Percentiles rank a stretch among this genome's conserved stretches.
These are phyloP conservation scores for Trametopsis cervina DNA, from an alignment of 768 basidiomycete species.

Conservation along the genomic window DNA sequence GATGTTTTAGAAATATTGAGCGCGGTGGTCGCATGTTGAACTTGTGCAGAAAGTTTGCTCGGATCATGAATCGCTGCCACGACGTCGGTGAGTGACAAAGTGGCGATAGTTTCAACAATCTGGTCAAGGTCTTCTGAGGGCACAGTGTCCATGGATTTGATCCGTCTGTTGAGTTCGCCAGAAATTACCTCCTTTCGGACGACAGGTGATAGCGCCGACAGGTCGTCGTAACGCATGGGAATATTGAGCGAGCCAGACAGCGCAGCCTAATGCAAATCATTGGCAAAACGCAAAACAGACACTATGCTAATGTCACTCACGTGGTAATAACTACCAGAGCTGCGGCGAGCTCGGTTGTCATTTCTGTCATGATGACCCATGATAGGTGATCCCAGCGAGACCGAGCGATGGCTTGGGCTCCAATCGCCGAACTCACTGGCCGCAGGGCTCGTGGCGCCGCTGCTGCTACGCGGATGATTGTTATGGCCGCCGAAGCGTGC, in stretches of 20 bases:
- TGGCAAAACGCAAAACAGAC: not conserved
- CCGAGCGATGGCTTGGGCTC: constrained; percentile 59
- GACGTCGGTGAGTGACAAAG: constrained; percentile 67
- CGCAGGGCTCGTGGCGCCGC: constrained; percentile 82
- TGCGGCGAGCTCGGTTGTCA: constrained; percentile 58
- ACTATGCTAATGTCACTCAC: constrained; percentile 31
- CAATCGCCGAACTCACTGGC: constrained; percentile 81
- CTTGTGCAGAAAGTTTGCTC: constrained; percentile 56
- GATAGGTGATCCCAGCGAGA: constrained; percentile 50
- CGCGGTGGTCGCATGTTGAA: constrained; percentile 30
- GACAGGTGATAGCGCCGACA: constrained; percentile 76
- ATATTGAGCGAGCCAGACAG: constrained; percentile 72
- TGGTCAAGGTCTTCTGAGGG: constrained; percentile 48
- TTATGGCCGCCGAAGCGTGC: constrained; percentile 71
- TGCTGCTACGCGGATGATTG: constrained; percentile 72
- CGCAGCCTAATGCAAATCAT: no score
- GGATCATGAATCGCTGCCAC: constrained; percentile 71
- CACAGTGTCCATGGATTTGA: constrained; percentile 52
- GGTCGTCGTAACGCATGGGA: constrained; percentile 84
- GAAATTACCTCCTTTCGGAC: constrained; percentile 82
- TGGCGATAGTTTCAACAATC: constrained; percentile 68
- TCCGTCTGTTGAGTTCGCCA: constrained; percentile 72
- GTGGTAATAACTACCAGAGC: constrained; percentile 84
- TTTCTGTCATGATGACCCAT: constrained; percentile 44
- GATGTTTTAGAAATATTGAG: constrained; percentile 25